Evolutionary conservation across 768 basidiomycete species (phyloP).

Genomic region (Cystofilobasidium macerans): DNA sequence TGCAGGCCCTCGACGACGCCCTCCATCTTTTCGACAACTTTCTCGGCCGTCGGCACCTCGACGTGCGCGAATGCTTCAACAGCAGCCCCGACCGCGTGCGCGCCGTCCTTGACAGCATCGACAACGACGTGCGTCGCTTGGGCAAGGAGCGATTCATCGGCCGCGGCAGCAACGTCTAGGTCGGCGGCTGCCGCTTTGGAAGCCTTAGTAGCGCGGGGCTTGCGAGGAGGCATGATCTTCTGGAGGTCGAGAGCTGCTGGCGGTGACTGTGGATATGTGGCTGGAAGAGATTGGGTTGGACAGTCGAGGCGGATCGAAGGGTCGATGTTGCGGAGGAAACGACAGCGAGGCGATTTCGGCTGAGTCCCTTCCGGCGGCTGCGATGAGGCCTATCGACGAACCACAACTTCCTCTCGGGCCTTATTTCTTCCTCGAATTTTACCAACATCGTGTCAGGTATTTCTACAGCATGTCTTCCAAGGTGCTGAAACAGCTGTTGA

Average conservation of each 20-base stretch:
- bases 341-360: no score
- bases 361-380: neutral
- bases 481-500: neutral
- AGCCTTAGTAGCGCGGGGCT: neutral
- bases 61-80: neutral
- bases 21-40: slow-evolving; percentile 5
- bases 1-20: slow-evolving; percentile 4
- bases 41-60: neutral
- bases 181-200: neutral
- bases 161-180: neutral
- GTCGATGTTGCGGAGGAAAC: no score
- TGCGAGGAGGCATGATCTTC: neutral
- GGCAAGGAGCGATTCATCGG: neutral
- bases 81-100: neutral
- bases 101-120: slow-evolving; percentile 1
- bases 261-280: no score
- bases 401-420: neutral
- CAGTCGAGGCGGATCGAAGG: no score
- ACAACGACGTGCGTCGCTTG: neutral
- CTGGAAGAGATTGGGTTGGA: no score
- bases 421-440: neutral
- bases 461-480: neutral
- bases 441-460: neutral
- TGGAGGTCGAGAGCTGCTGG: neutral
- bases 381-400: neutral